Base-by-base conservation (phyloP, 305 asterid genomes). In the Fraxinus floribunda region DNA sequence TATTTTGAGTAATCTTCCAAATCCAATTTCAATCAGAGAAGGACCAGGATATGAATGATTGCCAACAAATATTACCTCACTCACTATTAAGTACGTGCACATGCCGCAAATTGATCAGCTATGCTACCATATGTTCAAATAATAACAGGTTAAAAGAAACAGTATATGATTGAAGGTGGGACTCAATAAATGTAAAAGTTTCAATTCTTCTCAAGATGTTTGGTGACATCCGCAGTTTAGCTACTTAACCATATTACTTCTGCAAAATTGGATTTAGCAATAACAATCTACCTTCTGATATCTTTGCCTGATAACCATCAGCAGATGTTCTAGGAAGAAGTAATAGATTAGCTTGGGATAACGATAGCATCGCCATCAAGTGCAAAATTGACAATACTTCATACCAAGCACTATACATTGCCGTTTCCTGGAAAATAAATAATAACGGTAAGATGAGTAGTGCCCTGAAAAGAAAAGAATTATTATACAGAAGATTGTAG, bases 271-370 rank as follows among this genome's bases (percentile, higher is more conserved):
- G 62, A 22, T 75, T 76, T 68, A 55, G 55, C 44, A 52, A 26
- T 66, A 26, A 76, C 60, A 38, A 79, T 92, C 89, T 88, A 95
- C 99, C 99, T 92, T 97, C 99, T 77, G 98, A 92, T 83, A 97
- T 92, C 93, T 93, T 97, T 70, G 98, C 91, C 80, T 90, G 97
- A 90, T 92, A 90, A 83, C 97, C 98, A 86, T 95, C 98, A 1
- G 87, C 84, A 34, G 99, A 90, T 80, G 94, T 89, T 91, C 98
- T 92, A 4, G 99, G 99, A 86, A 95, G 97, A 84, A 97, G 98
- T 81, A 95, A 83, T 71, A 97, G 84, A 88, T 95, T 97, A 80
- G 97, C 99, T 90, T 95, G 99, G 76, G 97, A 93, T 79, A 97
- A 80, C 0, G 97, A 89, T 44, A 97, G 90, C 78, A 89, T 92